phyloP scores from a whole-genome alignment of 306 rosid genomes.

The Quercus suber region DNA sequence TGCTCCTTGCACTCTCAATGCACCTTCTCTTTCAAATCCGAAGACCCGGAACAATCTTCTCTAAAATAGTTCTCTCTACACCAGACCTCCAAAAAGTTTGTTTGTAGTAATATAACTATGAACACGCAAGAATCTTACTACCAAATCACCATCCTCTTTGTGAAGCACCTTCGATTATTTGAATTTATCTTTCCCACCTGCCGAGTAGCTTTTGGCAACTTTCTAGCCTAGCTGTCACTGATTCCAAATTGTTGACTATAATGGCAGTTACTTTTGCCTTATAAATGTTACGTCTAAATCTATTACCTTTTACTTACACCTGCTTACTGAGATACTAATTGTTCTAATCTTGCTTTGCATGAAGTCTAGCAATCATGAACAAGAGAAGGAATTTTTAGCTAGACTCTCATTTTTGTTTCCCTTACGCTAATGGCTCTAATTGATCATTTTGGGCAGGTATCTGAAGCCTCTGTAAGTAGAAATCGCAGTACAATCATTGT shows the following conservation, averaged over 20 bases:
- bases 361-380: background rate
- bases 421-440: slow-evolving; percentile 19
- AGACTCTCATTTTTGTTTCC: slow-evolving; percentile 12
- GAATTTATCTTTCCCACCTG: background rate
- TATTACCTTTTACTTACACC: background rate
- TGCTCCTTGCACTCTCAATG: no score
- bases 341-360: background rate
- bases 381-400: background rate
- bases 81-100: background rate
- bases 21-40: background rate
- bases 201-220: background rate
- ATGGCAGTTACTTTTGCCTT: background rate
- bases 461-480: slow-evolving; percentile 98
- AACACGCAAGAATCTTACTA: background rate
- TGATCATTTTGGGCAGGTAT: slow-evolving; percentile 55
- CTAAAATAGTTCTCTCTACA: background rate
- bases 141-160: background rate
- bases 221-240: background rate
- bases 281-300: background rate
- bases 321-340: background rate
- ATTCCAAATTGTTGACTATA: background rate
- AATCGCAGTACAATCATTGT: slow-evolving; percentile 98
- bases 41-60: background rate
- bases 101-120: background rate
- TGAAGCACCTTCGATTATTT: background rate